Conservation (phyloP, 495 filamentous ascomycete genomes). For the Trichoderma asperelloides region DNA sequence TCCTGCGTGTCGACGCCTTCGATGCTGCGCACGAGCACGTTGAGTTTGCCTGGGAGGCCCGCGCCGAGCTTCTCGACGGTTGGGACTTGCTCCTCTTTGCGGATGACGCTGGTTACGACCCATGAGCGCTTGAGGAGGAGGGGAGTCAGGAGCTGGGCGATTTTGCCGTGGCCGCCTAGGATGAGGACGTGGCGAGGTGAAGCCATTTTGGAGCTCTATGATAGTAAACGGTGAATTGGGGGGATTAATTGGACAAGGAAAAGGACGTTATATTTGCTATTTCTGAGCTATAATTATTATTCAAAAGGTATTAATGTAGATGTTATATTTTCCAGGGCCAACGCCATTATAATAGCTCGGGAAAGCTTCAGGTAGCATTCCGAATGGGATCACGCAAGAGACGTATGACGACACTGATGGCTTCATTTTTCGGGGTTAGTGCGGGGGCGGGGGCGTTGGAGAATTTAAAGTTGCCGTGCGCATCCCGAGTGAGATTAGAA, state of each 20-base stretch:
- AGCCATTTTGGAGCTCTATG: conserved; percentile 10
- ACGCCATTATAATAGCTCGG: neutral
- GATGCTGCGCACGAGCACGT: conserved; percentile 57
- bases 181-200: conserved; percentile 51
- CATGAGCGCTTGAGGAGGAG: conserved; percentile 63
- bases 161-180: conserved; percentile 75
- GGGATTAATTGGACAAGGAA: too few relatives aligned
- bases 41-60: conserved; percentile 39
- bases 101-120: conserved; percentile 70
- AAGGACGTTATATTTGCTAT: too few relatives aligned
- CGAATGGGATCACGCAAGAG: neutral
- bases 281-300: too few relatives aligned
- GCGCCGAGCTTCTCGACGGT: conserved; percentile 52
- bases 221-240: too few relatives aligned
- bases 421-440: too few relatives aligned
- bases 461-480: neutral
- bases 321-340: neutral
- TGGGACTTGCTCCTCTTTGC: conserved; percentile 54
- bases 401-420: neutral
- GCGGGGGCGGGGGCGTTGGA: neutral
- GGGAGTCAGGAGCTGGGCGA: conserved; percentile 68
- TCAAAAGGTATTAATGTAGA: neutral
- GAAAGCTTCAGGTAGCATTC: neutral
- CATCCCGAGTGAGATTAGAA: too few relatives aligned
- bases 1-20: conserved; percentile 56